Conservation (phyloP, 2,329 filamentous ascomycete species). For the Pseudogymnoascus pannorum region DNA sequence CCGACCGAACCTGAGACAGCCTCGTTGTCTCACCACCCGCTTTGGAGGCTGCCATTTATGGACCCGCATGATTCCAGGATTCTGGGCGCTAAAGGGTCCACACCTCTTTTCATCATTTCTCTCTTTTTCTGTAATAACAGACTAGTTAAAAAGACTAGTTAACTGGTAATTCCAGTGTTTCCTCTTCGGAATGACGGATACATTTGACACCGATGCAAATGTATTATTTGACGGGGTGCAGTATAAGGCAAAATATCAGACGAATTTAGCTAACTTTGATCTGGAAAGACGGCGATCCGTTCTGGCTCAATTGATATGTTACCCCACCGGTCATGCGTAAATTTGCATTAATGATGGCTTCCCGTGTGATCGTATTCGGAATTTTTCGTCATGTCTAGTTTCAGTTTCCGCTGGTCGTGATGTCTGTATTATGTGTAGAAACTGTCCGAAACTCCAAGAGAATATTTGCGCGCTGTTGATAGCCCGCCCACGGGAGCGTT, state of each 20-base stretch:
- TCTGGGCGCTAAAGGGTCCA: neutral
- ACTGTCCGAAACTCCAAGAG: neutral
- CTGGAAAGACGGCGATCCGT: neutral
- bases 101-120: neutral
- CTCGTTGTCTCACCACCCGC: neutral
- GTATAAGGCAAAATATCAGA: neutral
- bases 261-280: neutral
- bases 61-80: neutral
- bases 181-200: neutral
- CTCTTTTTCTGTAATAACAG: neutral
- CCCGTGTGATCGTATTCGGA: neutral
- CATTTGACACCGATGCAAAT: neutral
- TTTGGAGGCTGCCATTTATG: conserved; percentile 73
- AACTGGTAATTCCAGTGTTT: neutral
- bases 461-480: neutral
- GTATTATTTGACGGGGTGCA: neutral
- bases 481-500: neutral
- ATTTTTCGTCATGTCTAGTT: neutral
- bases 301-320: neutral
- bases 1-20: conserved; percentile 2
- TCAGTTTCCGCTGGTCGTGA: neutral
- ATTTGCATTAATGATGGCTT: conserved; percentile 2
- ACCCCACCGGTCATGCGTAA: neutral
- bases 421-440: neutral
- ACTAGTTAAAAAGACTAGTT: too few relatives aligned